Conservation (phyloP, 257 asterid species). For the Lycium ferocissimum region DNA sequence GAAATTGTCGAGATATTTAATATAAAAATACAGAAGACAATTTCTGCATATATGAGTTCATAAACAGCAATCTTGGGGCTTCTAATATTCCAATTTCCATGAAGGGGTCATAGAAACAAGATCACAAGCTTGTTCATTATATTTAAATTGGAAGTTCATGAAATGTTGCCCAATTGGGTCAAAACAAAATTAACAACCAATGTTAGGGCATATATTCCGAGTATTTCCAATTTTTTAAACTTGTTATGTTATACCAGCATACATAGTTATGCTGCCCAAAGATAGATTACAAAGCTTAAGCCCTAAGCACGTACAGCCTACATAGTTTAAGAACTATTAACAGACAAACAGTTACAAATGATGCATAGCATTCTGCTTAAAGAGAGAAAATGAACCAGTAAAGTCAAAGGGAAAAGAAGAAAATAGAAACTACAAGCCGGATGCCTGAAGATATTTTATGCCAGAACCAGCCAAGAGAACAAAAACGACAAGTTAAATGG, state of each 20-base stretch:
- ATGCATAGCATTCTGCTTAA: neutral
- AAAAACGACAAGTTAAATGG: neutral
- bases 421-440: neutral
- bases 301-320: neutral
- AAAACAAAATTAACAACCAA: neutral
- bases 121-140: neutral
- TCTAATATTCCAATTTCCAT: neutral
- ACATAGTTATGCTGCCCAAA: slow-evolving; percentile 9
- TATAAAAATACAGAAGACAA: neutral
- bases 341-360: neutral
- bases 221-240: neutral
- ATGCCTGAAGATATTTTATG: slow-evolving; percentile 1
- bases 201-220: neutral
- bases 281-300: slow-evolving; percentile 8
- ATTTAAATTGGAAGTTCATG: neutral
- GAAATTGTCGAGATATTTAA: neutral
- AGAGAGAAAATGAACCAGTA: neutral
- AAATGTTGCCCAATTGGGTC: slow-evolving; percentile 17
- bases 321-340: neutral
- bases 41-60: neutral
- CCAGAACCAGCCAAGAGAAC: neutral
- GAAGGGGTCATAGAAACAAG: neutral
- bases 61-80: neutral
- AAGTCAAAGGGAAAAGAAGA: slow-evolving; percentile 12
- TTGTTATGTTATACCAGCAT: neutral